Percentiles rank a stretch among this genome's conserved stretches.
These are phyloP conservation scores for Colletotrichum karsti DNA, from an alignment of 2,329 filamentous ascomycete genomes.

Conservation along the genomic window DNA sequence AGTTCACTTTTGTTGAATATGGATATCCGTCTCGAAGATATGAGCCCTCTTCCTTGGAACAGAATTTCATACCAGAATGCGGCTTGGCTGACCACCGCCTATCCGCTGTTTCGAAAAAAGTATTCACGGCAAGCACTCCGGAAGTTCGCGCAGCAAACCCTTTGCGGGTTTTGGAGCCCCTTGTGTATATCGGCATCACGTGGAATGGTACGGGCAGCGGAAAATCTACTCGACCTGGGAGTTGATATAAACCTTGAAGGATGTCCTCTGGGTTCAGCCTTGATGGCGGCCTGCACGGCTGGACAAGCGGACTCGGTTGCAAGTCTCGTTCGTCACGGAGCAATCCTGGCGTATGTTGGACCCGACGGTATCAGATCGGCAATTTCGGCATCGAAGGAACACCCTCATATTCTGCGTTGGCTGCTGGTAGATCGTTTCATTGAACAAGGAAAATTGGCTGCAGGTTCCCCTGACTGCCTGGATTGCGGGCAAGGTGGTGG, in stretches of 20 bases:
- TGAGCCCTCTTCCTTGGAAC: too few species aligned
- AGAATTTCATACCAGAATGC: too few species aligned
- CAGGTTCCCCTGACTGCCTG: too few species aligned
- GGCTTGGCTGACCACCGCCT: neutral
- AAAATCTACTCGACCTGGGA: neutral
- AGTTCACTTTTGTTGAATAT: too few species aligned
- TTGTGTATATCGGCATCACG: neutral
- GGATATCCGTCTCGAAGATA: too few species aligned
- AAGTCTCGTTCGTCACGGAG: neutral
- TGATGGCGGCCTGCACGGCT: neutral
- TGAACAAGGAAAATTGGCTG: too few species aligned
- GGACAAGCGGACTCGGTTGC: neutral
- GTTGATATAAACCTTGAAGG: neutral
- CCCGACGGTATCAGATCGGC: neutral
- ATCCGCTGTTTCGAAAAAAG: neutral
- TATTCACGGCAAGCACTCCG: neutral
- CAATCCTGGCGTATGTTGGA: fast-evolving
- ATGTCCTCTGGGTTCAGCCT: neutral
- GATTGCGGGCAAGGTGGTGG: too few species aligned
- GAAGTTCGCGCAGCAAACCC: neutral
- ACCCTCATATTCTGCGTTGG: neutral
- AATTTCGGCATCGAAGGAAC: fast-evolving
- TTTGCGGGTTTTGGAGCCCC: neutral
- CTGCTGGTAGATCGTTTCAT: neutral
- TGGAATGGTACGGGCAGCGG: neutral